Conservation (phyloP, 257 asterid species). For the Oldenlandia corymbosa region DNA sequence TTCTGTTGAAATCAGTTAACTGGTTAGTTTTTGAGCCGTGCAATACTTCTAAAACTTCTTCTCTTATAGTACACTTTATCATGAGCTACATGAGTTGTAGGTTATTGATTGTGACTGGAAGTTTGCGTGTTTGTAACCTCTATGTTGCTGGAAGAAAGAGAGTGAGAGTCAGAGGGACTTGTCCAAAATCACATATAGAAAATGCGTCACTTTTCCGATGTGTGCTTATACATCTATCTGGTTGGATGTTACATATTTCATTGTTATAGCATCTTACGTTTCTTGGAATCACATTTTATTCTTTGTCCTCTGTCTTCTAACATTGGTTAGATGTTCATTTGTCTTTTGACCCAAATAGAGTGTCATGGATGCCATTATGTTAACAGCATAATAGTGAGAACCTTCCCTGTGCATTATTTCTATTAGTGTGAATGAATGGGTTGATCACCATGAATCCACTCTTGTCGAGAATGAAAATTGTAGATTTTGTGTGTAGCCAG, state of each 20-base stretch:
- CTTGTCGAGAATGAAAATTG: neutral
- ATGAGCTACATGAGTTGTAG: no score
- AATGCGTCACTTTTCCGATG: no score
- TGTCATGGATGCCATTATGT: neutral
- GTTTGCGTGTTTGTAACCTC: no score
- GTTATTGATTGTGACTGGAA: no score
- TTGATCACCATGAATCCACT: neutral
- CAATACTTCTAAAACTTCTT: neutral
- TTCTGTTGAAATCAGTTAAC: neutral
- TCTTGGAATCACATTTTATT: neutral
- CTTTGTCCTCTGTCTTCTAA: neutral
- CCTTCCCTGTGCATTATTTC: neutral
- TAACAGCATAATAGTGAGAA: neutral
- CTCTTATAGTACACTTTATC: no score
- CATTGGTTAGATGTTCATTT: neutral
- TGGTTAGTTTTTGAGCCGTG: neutral
- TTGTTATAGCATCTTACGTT: neutral
- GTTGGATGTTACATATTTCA: no score
- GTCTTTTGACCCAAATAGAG: neutral
- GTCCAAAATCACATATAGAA: no score
- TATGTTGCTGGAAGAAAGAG: no score
- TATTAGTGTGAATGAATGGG: slow-evolving; percentile 4
- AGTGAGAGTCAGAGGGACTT: no score
- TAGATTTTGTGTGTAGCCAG: neutral
- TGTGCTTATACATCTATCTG: no score